A percentile compares a stretch with the other conserved stretches of the same genome.
These are phyloP conservation scores for Naganishia friedmannii DNA, from an alignment of 768 basidiomycete species.

Conservation along the genomic window DNA sequence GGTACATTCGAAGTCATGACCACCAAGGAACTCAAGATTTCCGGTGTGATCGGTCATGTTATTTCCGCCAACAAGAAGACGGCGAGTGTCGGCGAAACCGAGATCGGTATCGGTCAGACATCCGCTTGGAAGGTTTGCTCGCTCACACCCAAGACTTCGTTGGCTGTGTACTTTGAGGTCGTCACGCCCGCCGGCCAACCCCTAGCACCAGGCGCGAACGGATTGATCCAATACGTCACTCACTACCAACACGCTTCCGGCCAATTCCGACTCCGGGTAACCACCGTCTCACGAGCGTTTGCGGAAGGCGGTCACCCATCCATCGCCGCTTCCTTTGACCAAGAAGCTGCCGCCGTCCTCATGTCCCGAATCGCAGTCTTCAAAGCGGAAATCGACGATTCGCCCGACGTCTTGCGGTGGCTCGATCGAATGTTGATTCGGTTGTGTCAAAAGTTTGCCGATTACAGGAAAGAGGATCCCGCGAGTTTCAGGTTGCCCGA, in stretches of 20 bases:
- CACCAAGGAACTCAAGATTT: slow-evolving; percentile 97
- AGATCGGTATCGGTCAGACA: slow-evolving; percentile 97
- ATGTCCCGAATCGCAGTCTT: slow-evolving; percentile 99
- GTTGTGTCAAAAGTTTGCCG: slow-evolving; percentile 97
- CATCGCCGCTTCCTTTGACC: slow-evolving; percentile 92
- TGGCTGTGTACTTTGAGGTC: slow-evolving; percentile 95
- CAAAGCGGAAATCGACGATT: slow-evolving; percentile 98
- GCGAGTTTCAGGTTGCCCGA: slow-evolving; percentile 85
- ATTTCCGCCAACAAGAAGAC: slow-evolving; percentile 98
- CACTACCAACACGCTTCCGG: slow-evolving; percentile 97
- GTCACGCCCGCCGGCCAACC: slow-evolving; percentile 95
- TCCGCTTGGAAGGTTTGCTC: slow-evolving; percentile 97
- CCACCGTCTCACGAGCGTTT: slow-evolving; percentile 94
- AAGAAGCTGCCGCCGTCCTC: slow-evolving; percentile 93
- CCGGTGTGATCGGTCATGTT: slow-evolving; percentile 93
- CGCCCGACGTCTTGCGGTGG: slow-evolving; percentile 94
- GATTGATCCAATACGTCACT: slow-evolving; percentile 95
- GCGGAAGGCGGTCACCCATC: slow-evolving; percentile 93
- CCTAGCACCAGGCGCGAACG: slow-evolving; percentile 74
- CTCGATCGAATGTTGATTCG: slow-evolving; percentile 97
- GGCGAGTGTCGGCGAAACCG: slow-evolving; percentile 93
- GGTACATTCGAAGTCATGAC: slow-evolving; percentile 99
- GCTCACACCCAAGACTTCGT: slow-evolving; percentile 78
- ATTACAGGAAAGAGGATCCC: slow-evolving; percentile 96
- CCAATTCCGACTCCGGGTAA: slow-evolving; percentile 92